phyloP scores from a whole-genome alignment of 345 rosid genomes.

The Kandelia obovata region DNA sequence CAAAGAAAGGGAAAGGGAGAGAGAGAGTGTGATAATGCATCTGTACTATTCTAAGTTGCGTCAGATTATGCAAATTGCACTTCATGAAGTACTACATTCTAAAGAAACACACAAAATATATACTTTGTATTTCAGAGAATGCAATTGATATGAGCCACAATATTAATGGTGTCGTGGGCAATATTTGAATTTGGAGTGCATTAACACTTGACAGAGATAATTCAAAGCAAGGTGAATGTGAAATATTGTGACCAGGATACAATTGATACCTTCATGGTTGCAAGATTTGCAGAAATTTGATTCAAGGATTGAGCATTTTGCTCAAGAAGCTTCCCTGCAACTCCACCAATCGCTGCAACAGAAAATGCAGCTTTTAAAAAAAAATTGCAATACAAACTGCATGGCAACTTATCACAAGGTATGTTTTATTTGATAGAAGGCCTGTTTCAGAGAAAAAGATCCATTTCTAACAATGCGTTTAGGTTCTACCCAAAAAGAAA shows the following conservation, averaged over 20 bases:
- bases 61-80: neutral
- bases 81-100: neutral
- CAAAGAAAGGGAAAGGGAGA: neutral
- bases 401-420: neutral
- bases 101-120: too few relatives aligned
- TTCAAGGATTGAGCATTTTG: conserved; percentile 47
- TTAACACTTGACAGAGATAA: neutral
- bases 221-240: neutral
- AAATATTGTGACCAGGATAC: neutral
- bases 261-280: conserved; percentile 36
- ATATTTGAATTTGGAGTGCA: neutral
- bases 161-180: neutral
- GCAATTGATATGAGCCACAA: neutral
- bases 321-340: conserved; percentile 51
- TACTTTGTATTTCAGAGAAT: neutral
- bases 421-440: too few relatives aligned
- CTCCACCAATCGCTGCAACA: conserved; percentile 54
- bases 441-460: too few relatives aligned
- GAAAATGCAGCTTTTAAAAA: conserved; percentile 8
- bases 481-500: neutral
- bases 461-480: neutral
- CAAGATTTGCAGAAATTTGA: conserved; percentile 55
- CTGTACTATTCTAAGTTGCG: neutral
- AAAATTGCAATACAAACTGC: neutral
- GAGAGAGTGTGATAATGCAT: neutral